Evolutionary conservation across 768 basidiomycete species (phyloP).

Genomic region (Collybia mongolica): DNA sequence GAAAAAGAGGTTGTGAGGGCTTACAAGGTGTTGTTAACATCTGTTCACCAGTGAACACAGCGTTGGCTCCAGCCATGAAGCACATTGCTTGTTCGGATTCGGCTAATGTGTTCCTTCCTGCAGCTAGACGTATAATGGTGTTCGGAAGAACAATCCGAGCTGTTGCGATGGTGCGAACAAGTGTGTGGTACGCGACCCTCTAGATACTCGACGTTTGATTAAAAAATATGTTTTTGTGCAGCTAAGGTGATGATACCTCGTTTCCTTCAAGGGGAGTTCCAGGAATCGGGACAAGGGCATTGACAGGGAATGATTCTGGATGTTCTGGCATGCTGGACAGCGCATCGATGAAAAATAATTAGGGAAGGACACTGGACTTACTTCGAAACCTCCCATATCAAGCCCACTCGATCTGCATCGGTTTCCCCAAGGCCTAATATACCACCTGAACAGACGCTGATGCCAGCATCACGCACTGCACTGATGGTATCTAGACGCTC

Average conservation of each 20-base stretch:
- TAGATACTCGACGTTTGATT: constrained; percentile 9
- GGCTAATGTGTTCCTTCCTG: constrained; percentile 83
- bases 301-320: constrained; percentile 99
- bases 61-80: constrained; percentile 98
- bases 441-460: constrained; percentile 96
- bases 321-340: constrained; percentile 81
- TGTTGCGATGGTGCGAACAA: constrained; percentile 93
- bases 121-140: constrained; percentile 94
- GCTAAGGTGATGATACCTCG: constrained; percentile 49
- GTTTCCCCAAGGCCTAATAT: constrained; percentile 94
- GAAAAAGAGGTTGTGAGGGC: constrained; percentile 26
- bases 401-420: constrained; percentile 85
- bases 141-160: constrained; percentile 88
- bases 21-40: constrained; percentile 97
- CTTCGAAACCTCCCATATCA: constrained; percentile 94
- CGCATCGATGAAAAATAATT: constrained; percentile 11
- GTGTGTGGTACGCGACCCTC: constrained; percentile 79
- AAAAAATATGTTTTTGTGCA: neutral
- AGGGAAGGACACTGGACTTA: constrained; percentile 36
- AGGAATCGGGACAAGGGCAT: constrained; percentile 92
- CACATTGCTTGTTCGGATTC: constrained; percentile 97
- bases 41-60: constrained; percentile 96
- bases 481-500: constrained; percentile 88
- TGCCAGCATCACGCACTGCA: constrained; percentile 91
- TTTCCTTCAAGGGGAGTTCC: constrained; percentile 93